phyloP scores from a whole-genome alignment of 179 eudicot species.

The Spinacia oleracea region DNA sequence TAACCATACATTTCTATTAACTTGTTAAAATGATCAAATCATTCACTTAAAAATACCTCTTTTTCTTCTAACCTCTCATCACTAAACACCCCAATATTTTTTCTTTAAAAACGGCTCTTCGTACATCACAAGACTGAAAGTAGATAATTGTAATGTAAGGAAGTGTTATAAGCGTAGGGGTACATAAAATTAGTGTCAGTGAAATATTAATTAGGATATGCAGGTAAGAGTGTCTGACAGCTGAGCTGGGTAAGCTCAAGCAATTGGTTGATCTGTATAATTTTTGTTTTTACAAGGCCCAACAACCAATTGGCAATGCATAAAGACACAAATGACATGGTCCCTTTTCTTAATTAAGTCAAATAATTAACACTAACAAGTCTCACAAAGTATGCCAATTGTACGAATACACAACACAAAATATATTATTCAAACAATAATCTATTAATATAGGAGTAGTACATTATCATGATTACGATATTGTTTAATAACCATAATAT shows the following conservation, averaged over 20 bases:
- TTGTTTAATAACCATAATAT: neutral
- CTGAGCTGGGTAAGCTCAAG: conserved; percentile 28
- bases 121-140: neutral
- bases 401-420: neutral
- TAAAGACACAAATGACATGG: conserved; percentile 25
- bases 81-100: too few species aligned
- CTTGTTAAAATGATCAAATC: too few species aligned
- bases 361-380: conserved; percentile 9
- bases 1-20: too few species aligned
- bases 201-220: conserved; percentile 13
- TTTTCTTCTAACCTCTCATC: too few species aligned
- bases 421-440: neutral
- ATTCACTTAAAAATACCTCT: too few species aligned
- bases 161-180: neutral
- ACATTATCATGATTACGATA: neutral
- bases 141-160: neutral
- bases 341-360: conserved; percentile 7
- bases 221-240: conserved; percentile 36
- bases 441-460: neutral
- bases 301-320: conserved; percentile 21
- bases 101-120: too few species aligned
- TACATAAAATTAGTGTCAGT: conserved; percentile 3
- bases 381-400: conserved; percentile 7
- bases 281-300: conserved; percentile 22
- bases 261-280: conserved; percentile 19